Evolutionary conservation across 2,329 filamentous ascomycete genomes (phyloP), one percentile per base, ranked within the genome.

Genomic region (Fusarium chuoi): DNA sequence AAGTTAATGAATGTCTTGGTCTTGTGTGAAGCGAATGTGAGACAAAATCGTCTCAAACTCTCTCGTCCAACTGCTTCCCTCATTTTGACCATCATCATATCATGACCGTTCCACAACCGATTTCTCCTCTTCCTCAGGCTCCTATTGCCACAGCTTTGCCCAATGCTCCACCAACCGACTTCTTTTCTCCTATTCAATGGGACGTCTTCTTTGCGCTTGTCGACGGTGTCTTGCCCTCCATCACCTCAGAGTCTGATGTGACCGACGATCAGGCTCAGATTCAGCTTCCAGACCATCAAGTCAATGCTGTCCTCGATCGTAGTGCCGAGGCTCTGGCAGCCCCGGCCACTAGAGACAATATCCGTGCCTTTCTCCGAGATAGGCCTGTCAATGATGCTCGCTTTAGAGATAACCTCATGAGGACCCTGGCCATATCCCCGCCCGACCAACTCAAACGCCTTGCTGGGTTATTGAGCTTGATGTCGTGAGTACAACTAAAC

Each of bases 161-260:
- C 14, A 67, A 75, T 7, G 61, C 66, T 51, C 81, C 81, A 35
- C 44, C 78, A 39, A 48, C 62, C 46, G 76, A 81, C 68, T 86
- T 85, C 77, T 85, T 88, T 75, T 83, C 80, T 45, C 81, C 84
- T 55, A 79, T 81, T 24, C 87, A 90, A 81, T 91, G 89, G 89
- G 79, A 83, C 44, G 86, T 87, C 5, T 77, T 91, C 46, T 83
- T 87, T 73, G 83, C 89, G 6, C 80, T 91, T 12, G 79, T 90
- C 45, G 89, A 91, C 72, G 88, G 87, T n/a, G 81, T 89, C 24
- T 81, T 94, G 38, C 91, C 92, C 6, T 87, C 90, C 26, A 85
- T 93, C 69, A 85, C 84, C 26, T 78, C 84, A 20, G 81, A 84
- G 20, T 81, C 84, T 24, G 75, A 79, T 26, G 75, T 81, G 26